Conservation (phyloP, 106 monocot genomes). For the Chionographis japonica region DNA sequence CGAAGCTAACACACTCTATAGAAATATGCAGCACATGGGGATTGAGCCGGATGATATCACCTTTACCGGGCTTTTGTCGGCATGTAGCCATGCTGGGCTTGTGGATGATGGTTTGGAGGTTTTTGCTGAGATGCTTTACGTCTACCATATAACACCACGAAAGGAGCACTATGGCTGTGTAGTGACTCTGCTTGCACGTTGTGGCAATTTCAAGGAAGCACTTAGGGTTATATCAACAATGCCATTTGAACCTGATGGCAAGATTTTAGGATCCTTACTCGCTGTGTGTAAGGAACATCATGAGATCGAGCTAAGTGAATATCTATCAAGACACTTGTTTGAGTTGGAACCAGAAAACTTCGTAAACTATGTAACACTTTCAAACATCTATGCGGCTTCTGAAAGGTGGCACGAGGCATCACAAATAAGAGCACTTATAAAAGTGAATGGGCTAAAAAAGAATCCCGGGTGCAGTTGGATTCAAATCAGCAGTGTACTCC, state of each 20-base stretch:
- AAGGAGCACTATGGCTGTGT: conserved; percentile 29
- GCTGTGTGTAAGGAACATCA: conserved; percentile 12
- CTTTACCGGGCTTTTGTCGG: conserved; percentile 24
- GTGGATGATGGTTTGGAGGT: conserved; percentile 19
- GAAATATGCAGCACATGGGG: conserved; percentile 10
- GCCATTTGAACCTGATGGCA: conserved; percentile 17
- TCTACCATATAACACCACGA: not conserved
- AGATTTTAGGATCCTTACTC: conserved; percentile 20
- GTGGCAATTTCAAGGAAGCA: conserved; percentile 17
- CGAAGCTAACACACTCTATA: conserved; percentile 17
- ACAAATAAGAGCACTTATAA: conserved; percentile 7
- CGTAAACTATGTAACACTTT: conserved; percentile 15
- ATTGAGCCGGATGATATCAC: conserved; percentile 20
- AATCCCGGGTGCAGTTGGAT: conserved; percentile 26
- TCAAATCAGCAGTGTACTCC: conserved; percentile 15
- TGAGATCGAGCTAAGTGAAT: conserved; percentile 3
- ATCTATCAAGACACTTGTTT: conserved; percentile 8
- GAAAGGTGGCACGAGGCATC: conserved; percentile 24
- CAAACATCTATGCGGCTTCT: conserved; percentile 11
- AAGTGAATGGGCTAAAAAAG: conserved; percentile 2
- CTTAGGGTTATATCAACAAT: conserved; percentile 10
- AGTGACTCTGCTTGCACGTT: conserved; percentile 9
- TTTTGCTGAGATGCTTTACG: conserved; percentile 23
- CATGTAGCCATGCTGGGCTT: conserved; percentile 23
- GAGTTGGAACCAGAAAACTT: conserved; percentile 16